Conservation (phyloP, 768 basidiomycete genomes). For the Leccinum obscurum region DNA sequence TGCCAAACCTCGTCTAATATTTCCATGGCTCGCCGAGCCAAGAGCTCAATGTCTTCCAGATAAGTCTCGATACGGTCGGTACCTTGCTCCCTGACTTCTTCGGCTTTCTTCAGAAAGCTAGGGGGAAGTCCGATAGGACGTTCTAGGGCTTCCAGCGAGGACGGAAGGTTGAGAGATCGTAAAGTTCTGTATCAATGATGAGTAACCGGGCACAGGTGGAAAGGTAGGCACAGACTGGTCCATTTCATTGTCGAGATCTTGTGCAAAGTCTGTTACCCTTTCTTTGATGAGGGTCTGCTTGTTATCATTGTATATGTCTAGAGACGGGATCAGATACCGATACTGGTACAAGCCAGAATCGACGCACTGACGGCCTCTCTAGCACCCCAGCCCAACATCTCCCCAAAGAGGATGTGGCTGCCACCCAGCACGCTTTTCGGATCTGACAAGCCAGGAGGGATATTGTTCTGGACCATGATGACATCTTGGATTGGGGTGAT, state of each 20-base stretch:
- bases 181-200: conserved; percentile 49
- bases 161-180: conserved; percentile 75
- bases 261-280: conserved; percentile 58
- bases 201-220: conserved; percentile 3
- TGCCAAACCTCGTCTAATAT: conserved; percentile 72
- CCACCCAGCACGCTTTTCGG: conserved; percentile 54
- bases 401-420: conserved; percentile 66
- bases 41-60: conserved; percentile 68
- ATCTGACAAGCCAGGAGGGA: conserved; percentile 58
- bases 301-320: conserved; percentile 86
- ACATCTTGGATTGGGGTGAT: conserved; percentile 65
- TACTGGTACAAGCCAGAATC: neutral
- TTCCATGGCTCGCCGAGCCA: conserved; percentile 59
- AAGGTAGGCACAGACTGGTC: conserved; percentile 50
- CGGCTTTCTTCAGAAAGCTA: conserved; percentile 80
- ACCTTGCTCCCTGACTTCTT: conserved; percentile 84
- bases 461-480: conserved; percentile 59
- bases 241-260: conserved; percentile 59
- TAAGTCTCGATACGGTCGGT: conserved; percentile 67
- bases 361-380: conserved; percentile 81
- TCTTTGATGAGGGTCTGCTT: conserved; percentile 71
- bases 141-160: conserved; percentile 85
- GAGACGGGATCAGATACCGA: neutral
- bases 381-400: conserved; percentile 84
- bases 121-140: conserved; percentile 86